These are phyloP conservation scores for Inga laurina DNA, from an alignment of 306 rosid species.

Conservation along the genomic window DNA sequence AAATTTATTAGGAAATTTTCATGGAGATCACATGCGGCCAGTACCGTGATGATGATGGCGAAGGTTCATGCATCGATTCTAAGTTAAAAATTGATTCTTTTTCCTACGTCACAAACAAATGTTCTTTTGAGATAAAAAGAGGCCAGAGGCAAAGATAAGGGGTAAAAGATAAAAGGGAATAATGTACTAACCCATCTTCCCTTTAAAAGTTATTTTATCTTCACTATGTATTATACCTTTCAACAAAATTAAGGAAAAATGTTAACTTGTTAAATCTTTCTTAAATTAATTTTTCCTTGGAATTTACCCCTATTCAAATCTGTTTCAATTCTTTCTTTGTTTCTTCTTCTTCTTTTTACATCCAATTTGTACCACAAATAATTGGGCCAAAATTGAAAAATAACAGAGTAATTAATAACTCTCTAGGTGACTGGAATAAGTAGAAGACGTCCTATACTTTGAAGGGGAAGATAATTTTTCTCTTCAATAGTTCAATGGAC, in stretches of 20 bases:
- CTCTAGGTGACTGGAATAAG: too few relatives aligned
- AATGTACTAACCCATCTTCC: constrained; percentile 1
- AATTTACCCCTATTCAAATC: too few relatives aligned
- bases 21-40: neutral
- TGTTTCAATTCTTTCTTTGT: too few relatives aligned
- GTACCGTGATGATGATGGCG: neutral
- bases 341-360: too few relatives aligned
- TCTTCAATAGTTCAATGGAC: neutral
- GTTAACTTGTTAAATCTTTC: too few relatives aligned
- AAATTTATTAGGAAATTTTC: neutral
- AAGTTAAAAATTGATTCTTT: neutral
- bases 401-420: too few relatives aligned
- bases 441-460: too few relatives aligned
- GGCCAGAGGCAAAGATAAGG: neutral
- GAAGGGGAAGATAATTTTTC: neutral
- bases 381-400: too few relatives aligned
- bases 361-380: too few relatives aligned
- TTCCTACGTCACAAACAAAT: neutral
- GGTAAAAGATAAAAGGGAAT: neutral
- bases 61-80: constrained; percentile 31
- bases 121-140: constrained; percentile 21
- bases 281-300: too few relatives aligned
- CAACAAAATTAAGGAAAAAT: too few relatives aligned
- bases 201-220: neutral
- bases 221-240: too few relatives aligned